Evolutionary conservation across 768 basidiomycete genomes (phyloP).

Genomic region (Trametes cinnabarina): DNA sequence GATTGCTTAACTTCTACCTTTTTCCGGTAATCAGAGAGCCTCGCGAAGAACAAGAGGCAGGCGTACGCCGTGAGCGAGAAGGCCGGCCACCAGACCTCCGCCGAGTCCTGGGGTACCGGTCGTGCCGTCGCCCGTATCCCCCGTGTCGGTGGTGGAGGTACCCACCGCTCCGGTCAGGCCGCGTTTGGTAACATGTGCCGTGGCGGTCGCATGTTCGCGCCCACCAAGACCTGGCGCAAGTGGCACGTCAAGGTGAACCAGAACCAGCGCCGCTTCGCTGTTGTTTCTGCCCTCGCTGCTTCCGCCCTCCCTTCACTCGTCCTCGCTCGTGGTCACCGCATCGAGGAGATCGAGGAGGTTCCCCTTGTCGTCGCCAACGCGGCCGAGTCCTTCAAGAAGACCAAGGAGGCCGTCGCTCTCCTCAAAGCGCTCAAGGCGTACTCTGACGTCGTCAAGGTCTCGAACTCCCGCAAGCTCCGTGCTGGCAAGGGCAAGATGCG

Average conservation of each 20-base stretch:
- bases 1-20: neutral
- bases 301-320: constrained; percentile 98
- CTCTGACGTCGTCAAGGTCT: constrained; percentile 92
- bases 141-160: constrained; percentile 98
- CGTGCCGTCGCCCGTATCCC: constrained; percentile 99
- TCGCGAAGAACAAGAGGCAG: constrained; percentile 97
- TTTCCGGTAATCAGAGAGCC: constrained; percentile 65
- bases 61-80: constrained; percentile 96
- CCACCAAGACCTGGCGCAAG: constrained; percentile 98
- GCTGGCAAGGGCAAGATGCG: constrained; percentile 98
- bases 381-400: constrained; percentile 89
- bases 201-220: constrained; percentile 99
- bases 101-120: constrained; percentile 99
- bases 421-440: constrained; percentile 90
- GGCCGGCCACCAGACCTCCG: constrained; percentile 98
- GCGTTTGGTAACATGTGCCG: constrained; percentile 99
- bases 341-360: constrained; percentile 95
- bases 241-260: constrained; percentile 99
- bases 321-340: constrained; percentile 97
- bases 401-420: constrained; percentile 93
- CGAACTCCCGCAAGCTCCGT: constrained; percentile 94
- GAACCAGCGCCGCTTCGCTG: constrained; percentile 97
- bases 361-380: constrained; percentile 84
- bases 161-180: constrained; percentile 98
- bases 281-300: constrained; percentile 96